A percentile compares a stretch with the other conserved stretches of the same genome.
These are phyloP conservation scores for Aureobasidium sp. DNA, from an alignment of 2,329 filamentous ascomycete species.

Conservation along the genomic window DNA sequence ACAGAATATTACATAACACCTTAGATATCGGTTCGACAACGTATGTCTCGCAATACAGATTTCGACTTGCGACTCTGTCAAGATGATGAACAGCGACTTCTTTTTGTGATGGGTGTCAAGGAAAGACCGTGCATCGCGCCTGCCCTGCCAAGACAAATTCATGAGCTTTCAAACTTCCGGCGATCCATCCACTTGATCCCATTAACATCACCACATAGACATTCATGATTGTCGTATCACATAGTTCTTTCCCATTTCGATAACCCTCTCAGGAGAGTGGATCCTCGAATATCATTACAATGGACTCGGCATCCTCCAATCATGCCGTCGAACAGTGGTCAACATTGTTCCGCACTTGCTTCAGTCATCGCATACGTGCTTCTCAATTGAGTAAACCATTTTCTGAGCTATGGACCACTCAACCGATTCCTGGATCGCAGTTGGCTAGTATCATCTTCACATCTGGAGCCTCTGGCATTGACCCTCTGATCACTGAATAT, in stretches of 20 bases:
- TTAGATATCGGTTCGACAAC: no score
- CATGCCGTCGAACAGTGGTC: conserved; percentile 16
- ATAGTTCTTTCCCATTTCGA: not conserved
- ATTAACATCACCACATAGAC: not conserved
- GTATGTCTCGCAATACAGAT: no score
- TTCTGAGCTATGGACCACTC: conserved; percentile 6
- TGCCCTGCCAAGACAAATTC: conserved; percentile 7
- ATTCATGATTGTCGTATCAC: not conserved
- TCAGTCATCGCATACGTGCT: conserved; percentile 14
- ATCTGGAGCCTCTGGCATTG: conserved; percentile 16
- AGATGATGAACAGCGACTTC: not conserved
- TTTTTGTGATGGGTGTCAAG: not conserved
- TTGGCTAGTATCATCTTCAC: conserved; percentile 12
- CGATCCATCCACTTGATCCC: not conserved
- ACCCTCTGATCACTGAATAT: conserved; percentile 26
- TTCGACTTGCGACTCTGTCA: not conserved
- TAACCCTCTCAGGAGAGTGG: not conserved
- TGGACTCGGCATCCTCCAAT: not conserved
- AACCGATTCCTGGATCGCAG: conserved; percentile 3
- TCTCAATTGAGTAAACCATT: conserved; percentile 13
- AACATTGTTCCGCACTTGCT: conserved; percentile 13
- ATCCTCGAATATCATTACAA: not conserved
- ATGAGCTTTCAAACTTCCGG: not conserved
- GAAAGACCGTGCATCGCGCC: not conserved
- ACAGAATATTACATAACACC: no score